phyloP scores from a whole-genome alignment of 768 basidiomycete species.

The Pilatotrama ljubarskyi region DNA sequence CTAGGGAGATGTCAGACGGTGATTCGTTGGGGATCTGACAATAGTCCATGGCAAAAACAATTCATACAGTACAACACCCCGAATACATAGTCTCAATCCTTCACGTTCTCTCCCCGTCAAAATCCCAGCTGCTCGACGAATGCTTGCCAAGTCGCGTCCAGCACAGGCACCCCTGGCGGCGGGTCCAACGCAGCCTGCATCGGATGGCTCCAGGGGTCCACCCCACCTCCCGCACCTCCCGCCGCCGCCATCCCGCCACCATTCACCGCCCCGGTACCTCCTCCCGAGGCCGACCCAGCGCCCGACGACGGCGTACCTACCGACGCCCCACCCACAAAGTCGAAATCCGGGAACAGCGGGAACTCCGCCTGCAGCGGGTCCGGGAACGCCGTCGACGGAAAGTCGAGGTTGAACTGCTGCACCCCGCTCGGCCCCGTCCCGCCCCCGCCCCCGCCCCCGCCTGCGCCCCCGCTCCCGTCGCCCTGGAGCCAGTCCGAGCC shows the following conservation, averaged over 20 bases:
- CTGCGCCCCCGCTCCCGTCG: background rate
- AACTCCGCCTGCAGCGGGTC: constrained; percentile 13
- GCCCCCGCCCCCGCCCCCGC: background rate
- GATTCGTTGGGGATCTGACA: too few species aligned
- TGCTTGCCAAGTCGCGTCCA: constrained; percentile 66
- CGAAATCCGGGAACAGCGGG: constrained; percentile 16
- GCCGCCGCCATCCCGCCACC: background rate
- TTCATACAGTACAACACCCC: background rate
- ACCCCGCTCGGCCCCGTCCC: too few species aligned
- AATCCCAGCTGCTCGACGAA: constrained; percentile 71
- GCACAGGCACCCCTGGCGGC: constrained; percentile 33
- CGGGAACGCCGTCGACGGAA: constrained; percentile 27
- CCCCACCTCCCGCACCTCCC: background rate
- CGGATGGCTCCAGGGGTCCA: constrained; percentile 8
- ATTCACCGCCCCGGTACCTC: background rate
- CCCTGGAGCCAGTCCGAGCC: constrained; percentile 2
- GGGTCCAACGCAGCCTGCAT: constrained; percentile 6
- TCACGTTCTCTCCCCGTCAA: constrained; percentile 26
- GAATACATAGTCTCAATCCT: background rate
- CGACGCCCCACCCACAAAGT: background rate
- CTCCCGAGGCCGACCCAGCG: background rate
- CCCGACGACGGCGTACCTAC: constrained; percentile 3
- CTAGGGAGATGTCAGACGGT: too few species aligned
- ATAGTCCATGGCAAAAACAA: too few species aligned
- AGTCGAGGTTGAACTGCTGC: constrained; percentile 32